Base-by-base conservation (phyloP, 2,329 filamentous ascomycete genomes). In the Aspergillus terreus region DNA sequence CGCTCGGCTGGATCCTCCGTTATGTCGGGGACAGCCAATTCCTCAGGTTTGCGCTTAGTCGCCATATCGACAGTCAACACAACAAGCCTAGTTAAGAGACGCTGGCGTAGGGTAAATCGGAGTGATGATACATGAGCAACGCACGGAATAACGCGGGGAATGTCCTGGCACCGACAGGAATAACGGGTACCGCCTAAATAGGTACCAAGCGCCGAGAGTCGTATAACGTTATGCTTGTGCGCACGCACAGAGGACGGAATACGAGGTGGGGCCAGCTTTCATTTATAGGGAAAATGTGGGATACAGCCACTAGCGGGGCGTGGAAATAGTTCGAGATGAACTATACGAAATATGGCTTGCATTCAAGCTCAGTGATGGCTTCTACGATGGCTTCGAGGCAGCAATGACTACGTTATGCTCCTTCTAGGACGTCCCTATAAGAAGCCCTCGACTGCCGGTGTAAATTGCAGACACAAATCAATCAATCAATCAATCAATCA, bases 1-100 rank as follows among this genome's bases (percentile, higher is more conserved):
- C 80, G 70, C 63, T 82, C 79, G 2, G 73, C 68, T 1, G 79
- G 76, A 64, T 82, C 72, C 19, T 80, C 69, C 14, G 51, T 50
- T 42, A 58, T 50, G 42, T 52, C 51, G 2, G 53, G 55, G 12
- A 56, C 44, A 1, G 45, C 41, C 14, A 56, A 33, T 15, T 50
- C 30, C 17, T 35, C 40, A 3, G 30, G 30, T 21, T 45, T 51
- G 35, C 52, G 52, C 21, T 54, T 51, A 11, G 11, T 27, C 11
- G 52, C 19, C 52, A 54, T 54, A 17, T n/a, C 5, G 6, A 33
- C 15, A 32, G 15, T 12, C 19, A 38, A 38, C 27, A 10, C 23
- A 35, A 35, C 33, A 4, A 35, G 33, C n/a, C 11, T 35, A n/a
- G 33, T 35, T 4, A n/a, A n/a, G 11, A 12, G n/a, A 35, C 11